These are phyloP conservation scores for Colletotrichum cereale DNA, from an alignment of 2,329 filamentous ascomycete species.

Conservation along the genomic window DNA sequence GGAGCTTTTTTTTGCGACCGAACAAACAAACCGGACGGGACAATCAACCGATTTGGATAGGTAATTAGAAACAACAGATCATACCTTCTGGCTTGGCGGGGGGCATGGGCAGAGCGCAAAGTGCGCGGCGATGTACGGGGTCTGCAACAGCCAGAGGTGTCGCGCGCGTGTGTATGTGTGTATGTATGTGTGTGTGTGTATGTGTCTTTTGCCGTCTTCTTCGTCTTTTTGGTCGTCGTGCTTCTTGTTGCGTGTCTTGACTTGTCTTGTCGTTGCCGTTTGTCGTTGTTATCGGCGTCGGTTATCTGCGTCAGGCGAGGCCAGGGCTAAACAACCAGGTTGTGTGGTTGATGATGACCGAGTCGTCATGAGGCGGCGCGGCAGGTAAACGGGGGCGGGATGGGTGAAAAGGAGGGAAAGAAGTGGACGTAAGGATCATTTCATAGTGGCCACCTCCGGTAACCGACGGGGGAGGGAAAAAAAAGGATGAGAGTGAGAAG, in stretches of 20 bases:
- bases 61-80: not conserved
- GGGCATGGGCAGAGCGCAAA: conserved; percentile 16
- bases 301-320: conserved; percentile 14
- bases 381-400: conserved; percentile 7
- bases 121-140: conserved; percentile 1
- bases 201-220: not conserved
- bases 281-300: not conserved
- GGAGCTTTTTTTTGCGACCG: conserved; percentile 3
- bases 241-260: not conserved
- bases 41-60: conserved; percentile 12
- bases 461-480: conserved; percentile 26
- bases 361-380: conserved; percentile 23
- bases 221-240: not conserved
- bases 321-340: not conserved
- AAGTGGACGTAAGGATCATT: conserved; percentile 35
- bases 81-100: conserved; percentile 28
- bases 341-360: conserved; percentile 9
- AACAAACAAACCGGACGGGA: not conserved
- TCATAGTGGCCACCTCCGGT: conserved; percentile 23
- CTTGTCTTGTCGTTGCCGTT: not conserved
- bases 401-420: conserved; percentile 19
- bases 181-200: no score
- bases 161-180: no score
- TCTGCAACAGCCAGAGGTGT: not conserved
- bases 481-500: no score